Evolutionary conservation across 1,284 basidiomycete species (phyloP).

Genomic region (Phellinidium pouzarii): DNA sequence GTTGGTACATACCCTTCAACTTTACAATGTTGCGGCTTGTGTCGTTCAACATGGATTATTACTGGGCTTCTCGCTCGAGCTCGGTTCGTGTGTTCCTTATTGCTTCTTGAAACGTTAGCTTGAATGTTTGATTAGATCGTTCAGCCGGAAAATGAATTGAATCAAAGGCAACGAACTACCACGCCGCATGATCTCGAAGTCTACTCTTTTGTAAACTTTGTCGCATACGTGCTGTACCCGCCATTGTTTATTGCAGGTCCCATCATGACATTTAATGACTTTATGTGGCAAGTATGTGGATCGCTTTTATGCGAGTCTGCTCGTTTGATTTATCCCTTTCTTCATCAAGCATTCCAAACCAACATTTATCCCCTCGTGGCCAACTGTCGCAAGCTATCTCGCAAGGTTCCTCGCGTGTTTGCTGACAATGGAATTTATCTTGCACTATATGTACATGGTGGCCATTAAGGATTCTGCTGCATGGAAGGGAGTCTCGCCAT

Average conservation of each 20-base stretch:
- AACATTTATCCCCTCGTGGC: conserved; percentile 30
- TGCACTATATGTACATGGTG: conserved; percentile 95
- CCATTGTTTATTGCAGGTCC: conserved; percentile 96
- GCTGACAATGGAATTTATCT: conserved; percentile 84
- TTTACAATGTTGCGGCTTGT: conserved; percentile 94
- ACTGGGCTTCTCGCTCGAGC: conserved; percentile 63
- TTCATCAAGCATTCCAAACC: conserved; percentile 59
- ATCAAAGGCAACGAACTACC: conserved; percentile 53
- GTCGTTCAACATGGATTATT: conserved; percentile 89
- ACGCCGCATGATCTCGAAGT: conserved; percentile 38
- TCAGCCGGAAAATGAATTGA: conserved; percentile 33
- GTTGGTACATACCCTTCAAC: conserved; percentile 95
- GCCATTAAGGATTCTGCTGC: conserved; percentile 89
- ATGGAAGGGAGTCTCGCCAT: conserved; percentile 68
- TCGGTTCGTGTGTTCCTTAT: conserved; percentile 34
- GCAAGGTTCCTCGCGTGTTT: conserved; percentile 69
- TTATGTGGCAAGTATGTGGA: conserved; percentile 76
- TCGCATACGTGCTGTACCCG: conserved; percentile 81
- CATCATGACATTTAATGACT: conserved; percentile 95
- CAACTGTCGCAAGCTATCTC: conserved; percentile 40
- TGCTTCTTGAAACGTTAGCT: background rate
- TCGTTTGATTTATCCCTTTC: too few species aligned
- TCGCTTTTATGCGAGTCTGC: too few species aligned
- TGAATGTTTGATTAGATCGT: background rate
- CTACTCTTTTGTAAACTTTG: conserved; percentile 54